Percentiles rank a stretch among this genome's conserved stretches.
phyloP scores from a whole-genome alignment of 306 rosid genomes.

The Fragaria vesca region DNA sequence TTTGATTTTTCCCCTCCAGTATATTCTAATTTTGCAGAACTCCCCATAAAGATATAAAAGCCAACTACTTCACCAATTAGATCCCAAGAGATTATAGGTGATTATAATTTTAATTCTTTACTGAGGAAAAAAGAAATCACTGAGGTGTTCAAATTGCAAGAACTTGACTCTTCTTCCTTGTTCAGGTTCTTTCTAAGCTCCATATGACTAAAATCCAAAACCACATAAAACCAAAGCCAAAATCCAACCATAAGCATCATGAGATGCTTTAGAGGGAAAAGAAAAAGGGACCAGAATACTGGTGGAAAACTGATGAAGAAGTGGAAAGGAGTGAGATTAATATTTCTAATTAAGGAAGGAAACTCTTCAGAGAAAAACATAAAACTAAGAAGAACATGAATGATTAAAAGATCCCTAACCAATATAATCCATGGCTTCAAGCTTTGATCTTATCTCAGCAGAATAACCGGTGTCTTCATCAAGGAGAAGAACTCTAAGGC shows the following conservation, averaged over 20 bases:
- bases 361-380: neutral
- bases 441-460: slow-evolving; percentile 66
- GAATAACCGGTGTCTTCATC: slow-evolving; percentile 73
- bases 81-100: slow-evolving; percentile 23
- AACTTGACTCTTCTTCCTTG: neutral
- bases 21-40: slow-evolving; percentile 6
- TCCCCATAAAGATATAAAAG: neutral
- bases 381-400: slow-evolving; percentile 9
- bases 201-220: slow-evolving; percentile 25
- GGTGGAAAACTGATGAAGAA: slow-evolving; percentile 23
- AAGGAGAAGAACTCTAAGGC: slow-evolving; percentile 89
- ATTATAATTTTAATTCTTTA: neutral
- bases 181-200: slow-evolving; percentile 15
- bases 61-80: slow-evolving; percentile 19
- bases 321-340: slow-evolving; percentile 12
- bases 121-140: neutral
- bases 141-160: neutral
- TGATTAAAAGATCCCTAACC: slow-evolving; percentile 45
- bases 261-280: slow-evolving; percentile 34
- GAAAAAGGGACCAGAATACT: slow-evolving; percentile 37
- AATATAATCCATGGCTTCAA: slow-evolving; percentile 81
- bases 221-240: slow-evolving; percentile 26
- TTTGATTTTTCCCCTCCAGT: slow-evolving; percentile 3
- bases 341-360: slow-evolving; percentile 31
- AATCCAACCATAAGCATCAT: slow-evolving; percentile 14